phyloP scores from a whole-genome alignment of 495 filamentous ascomycete species.

The Penicillium flavigenum region DNA sequence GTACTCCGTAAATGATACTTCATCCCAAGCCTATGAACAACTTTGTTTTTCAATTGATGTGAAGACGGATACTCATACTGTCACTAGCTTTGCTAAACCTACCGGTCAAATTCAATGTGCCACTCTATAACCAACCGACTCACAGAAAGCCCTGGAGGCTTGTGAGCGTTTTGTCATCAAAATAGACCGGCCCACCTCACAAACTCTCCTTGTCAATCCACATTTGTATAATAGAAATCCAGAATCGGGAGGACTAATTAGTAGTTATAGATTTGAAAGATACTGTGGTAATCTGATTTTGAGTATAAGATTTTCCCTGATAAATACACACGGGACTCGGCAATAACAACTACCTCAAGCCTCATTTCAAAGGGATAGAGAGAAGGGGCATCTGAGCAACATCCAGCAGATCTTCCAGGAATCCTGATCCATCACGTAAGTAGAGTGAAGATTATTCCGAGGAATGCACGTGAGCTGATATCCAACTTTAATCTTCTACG shows the following conservation, averaged over 20 bases:
- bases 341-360: not conserved
- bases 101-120: not conserved
- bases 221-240: not conserved
- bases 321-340: not conserved
- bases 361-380: not conserved
- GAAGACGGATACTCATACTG: not conserved
- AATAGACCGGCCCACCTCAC: not conserved
- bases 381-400: not conserved
- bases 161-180: not conserved
- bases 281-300: not conserved
- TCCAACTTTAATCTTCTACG: not conserved
- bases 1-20: not conserved
- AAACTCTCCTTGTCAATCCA: not conserved
- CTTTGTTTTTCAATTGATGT: not conserved
- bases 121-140: not conserved
- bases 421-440: not conserved
- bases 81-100: not conserved
- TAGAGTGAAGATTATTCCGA: not conserved
- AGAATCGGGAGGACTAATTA: not conserved
- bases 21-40: not conserved
- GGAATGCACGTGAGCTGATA: constrained; percentile 3
- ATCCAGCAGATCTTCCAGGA: not conserved
- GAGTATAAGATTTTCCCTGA: not conserved
- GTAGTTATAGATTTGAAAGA: not conserved
- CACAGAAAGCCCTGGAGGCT: not conserved